phyloP scores from a whole-genome alignment of 2,329 filamentous ascomycete species.

The Coleophoma eucalyptorum region DNA sequence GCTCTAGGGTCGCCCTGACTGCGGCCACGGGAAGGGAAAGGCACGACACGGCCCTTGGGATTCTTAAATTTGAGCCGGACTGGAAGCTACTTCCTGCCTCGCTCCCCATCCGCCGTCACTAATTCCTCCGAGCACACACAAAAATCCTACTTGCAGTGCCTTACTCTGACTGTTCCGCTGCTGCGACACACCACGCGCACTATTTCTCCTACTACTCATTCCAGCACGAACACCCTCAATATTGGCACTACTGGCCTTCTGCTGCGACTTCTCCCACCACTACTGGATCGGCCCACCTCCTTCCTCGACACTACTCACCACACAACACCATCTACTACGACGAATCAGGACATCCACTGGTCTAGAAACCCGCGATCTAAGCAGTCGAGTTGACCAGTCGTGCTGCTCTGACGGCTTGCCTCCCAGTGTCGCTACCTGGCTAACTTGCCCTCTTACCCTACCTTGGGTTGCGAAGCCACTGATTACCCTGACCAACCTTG shows the following conservation, averaged over 20 bases:
- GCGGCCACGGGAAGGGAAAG: conserved; percentile 12
- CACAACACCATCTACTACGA: background rate
- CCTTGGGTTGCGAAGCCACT: too few relatives aligned
- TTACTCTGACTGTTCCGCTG: too few relatives aligned
- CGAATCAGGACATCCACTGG: too few relatives aligned
- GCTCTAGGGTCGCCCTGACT: background rate
- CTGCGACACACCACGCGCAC: too few relatives aligned
- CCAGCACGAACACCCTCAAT: background rate
- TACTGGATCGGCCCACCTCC: background rate
- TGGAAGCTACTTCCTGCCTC: background rate
- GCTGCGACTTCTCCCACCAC: background rate
- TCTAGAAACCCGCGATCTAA: too few relatives aligned
- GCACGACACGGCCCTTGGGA: conserved; percentile 19
- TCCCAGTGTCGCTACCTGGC: background rate
- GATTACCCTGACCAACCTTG: background rate
- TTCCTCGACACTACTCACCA: background rate
- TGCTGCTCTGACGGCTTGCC: background rate
- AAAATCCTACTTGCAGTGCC: too few relatives aligned
- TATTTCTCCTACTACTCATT: background rate
- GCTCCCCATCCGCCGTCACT: too few relatives aligned
- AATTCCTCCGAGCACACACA: too few relatives aligned
- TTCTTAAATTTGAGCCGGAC: conserved; percentile 2
- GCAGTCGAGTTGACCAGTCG: background rate
- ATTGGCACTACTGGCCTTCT: background rate
- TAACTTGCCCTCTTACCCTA: too few relatives aligned